Conservation (phyloP, 345 rosid genomes). For the Murraya koenigii region DNA sequence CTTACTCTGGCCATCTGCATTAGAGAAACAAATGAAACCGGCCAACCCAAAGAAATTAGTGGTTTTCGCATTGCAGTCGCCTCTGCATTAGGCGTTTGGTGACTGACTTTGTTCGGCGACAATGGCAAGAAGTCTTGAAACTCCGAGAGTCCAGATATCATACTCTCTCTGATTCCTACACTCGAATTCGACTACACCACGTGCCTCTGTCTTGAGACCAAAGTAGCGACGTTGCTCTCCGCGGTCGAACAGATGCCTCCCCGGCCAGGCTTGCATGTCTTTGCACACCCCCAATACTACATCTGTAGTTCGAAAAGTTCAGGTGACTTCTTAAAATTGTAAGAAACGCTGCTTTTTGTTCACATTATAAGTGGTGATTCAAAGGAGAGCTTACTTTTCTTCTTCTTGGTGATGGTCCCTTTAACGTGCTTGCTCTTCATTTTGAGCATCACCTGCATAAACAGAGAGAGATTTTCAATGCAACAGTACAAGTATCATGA, state of each 20-base stretch:
- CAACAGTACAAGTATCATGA: neutral
- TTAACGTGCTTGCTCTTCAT: constrained; percentile 90
- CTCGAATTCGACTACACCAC: constrained; percentile 77
- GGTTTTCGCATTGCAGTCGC: neutral
- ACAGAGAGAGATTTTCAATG: too few relatives aligned
- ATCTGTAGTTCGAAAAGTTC: constrained; percentile 36
- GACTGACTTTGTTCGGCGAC: constrained; percentile 47
- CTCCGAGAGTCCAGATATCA: constrained; percentile 83
- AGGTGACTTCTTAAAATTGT: neutral
- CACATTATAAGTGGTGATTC: neutral
- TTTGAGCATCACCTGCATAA: constrained; percentile 68
- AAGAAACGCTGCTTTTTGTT: neutral
- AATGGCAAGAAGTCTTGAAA: constrained; percentile 55
- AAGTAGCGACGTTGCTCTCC: constrained; percentile 74
- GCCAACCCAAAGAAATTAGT: neutral
- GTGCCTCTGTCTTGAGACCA: constrained; percentile 62
- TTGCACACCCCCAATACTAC: constrained; percentile 66
- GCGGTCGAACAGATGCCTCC: constrained; percentile 67
- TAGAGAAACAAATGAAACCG: neutral
- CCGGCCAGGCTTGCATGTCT: constrained; percentile 89
- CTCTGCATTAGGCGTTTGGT: neutral
- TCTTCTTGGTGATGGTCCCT: constrained; percentile 81
- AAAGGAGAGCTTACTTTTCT: constrained; percentile 56
- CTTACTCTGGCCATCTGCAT: neutral
- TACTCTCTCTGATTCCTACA: constrained; percentile 77